Conservation (phyloP, 2,329 filamentous ascomycete species). For the Claviceps paspali region DNA sequence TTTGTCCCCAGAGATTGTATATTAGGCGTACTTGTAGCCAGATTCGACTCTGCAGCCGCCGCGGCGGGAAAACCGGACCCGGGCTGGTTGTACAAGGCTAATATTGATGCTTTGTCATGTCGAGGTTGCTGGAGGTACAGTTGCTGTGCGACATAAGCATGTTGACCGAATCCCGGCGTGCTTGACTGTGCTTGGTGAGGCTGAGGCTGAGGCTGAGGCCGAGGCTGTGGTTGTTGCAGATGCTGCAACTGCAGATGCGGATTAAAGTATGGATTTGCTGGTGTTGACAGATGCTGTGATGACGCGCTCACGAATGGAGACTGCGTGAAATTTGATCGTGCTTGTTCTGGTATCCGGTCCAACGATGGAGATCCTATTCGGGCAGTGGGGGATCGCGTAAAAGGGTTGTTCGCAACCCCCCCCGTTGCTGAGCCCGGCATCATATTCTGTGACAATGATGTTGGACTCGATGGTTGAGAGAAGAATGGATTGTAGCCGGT, state of each 20-base stretch:
- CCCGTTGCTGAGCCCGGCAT: constrained; percentile 25
- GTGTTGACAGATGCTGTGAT: constrained; percentile 15
- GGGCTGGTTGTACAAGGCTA: constrained; percentile 56
- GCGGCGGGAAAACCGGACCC: constrained; percentile 30
- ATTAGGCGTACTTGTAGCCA: constrained; percentile 13
- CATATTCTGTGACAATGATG: constrained; percentile 21
- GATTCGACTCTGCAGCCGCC: constrained; percentile 14
- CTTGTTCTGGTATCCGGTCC: constrained; percentile 37
- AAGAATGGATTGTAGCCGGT: constrained; percentile 40
- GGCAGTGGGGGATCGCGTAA: constrained; percentile 32
- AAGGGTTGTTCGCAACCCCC: constrained; percentile 29
- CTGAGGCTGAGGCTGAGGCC: constrained; percentile 9
- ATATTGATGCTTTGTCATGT: constrained; percentile 57
- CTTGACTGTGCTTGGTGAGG: constrained; percentile 10
- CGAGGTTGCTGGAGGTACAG: constrained; percentile 28
- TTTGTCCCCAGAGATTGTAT: constrained; percentile 16
- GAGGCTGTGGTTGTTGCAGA: constrained; percentile 11
- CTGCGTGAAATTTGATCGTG: constrained; percentile 30
- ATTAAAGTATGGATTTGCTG: constrained; percentile 23
- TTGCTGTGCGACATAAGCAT: constrained; percentile 15
- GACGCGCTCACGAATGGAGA: constrained; percentile 23
- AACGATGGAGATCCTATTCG: constrained; percentile 34
- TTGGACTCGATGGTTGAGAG: constrained; percentile 18
- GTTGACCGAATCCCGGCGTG: constrained; percentile 11
- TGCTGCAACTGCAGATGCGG: constrained; percentile 13